Base-by-base conservation (phyloP, 164 flowering plant genomes). In the Nelumbo lutea region DNA sequence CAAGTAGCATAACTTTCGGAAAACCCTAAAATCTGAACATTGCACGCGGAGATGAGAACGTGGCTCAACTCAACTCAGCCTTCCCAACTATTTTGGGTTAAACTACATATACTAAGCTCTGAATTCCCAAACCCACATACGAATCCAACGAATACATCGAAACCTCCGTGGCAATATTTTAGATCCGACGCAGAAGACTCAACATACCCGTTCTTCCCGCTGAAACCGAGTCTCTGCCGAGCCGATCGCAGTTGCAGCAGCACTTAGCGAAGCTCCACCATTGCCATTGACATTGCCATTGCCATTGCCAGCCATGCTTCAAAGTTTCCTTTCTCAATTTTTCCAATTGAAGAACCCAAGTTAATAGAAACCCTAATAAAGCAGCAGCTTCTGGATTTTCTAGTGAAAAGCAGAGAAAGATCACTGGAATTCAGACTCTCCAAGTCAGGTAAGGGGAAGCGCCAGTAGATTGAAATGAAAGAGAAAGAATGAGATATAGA, bases 221-320 rank as follows among this genome's bases (percentile, higher is more conserved):
- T 59, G 74, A 67, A 74, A 77, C 47, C 72, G 59, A 41, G 72
- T 60, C 68, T 73, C 76, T 45, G 70, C 68, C 43, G 78, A 75
- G 38, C 73, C 77, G 9, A 74, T 40, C 6, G 75, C 76, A 4
- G 79, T 55, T 38, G 79, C 70, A 48, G 70, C 76, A 15, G 76
- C 71, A 41, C 70, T 70, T 42, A 77, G 73, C 27, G 79, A 73
- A 8, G 79, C 71, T 7, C 72, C 80, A 5, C 69, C 77, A 45
- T 48, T 67, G 46, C 73, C 63, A 10, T 66, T 59, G 63, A 58
- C 68, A 57, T 46, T 70, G 46, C 38, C 68, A 55, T 64, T 74
- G 65, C 75, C 74, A 74, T 77, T 77, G 13, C 77, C 75, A 61
- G 77, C 75, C 80, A 77, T 77, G 9, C 27, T 68, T 39, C 5